These are phyloP conservation scores for Pichia sp. DNA, from an alignment of 1,139 yeast genomes.

Conservation along the genomic window DNA sequence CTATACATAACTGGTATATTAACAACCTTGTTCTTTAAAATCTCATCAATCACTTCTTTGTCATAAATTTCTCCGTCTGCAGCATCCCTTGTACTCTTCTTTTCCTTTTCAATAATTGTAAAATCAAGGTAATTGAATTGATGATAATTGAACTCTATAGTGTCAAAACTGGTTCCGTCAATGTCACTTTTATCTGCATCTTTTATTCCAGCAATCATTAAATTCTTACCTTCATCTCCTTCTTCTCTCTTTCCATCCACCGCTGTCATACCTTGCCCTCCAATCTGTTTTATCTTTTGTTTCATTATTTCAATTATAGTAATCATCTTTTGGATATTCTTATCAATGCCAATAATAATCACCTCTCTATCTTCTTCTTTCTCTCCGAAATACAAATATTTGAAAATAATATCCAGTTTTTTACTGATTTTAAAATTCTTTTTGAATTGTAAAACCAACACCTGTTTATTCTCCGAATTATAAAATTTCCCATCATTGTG, in stretches of 20 bases:
- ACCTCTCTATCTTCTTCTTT: conserved; percentile 12
- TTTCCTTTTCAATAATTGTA: conserved; percentile 3
- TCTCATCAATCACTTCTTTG: neutral
- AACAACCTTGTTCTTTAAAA: conserved; percentile 4
- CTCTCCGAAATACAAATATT: conserved; percentile 4
- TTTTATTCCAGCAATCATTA: conserved; percentile 14
- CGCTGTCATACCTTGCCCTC: neutral
- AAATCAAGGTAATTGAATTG: conserved; percentile 24
- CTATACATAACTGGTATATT: conserved; percentile 20
- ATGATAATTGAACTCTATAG: conserved; percentile 2
- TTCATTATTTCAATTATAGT: conserved; percentile 26
- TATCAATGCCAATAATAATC: conserved; percentile 18
- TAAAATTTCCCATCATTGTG: neutral
- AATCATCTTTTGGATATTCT: conserved; percentile 24
- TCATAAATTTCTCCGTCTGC: neutral
- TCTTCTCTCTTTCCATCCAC: neutral
- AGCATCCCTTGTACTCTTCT: neutral
- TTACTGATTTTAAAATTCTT: conserved; percentile 23
- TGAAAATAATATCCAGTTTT: conserved; percentile 17
- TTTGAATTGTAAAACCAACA: conserved; percentile 13
- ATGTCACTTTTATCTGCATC: conserved; percentile 5
- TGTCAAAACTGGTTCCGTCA: neutral
- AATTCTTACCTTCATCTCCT: conserved; percentile 1
- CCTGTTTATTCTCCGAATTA: neutral
- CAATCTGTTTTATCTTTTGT: conserved; percentile 16